Conservation (phyloP, 2,329 filamentous ascomycete species). For the Mollisia scopiformis region DNA sequence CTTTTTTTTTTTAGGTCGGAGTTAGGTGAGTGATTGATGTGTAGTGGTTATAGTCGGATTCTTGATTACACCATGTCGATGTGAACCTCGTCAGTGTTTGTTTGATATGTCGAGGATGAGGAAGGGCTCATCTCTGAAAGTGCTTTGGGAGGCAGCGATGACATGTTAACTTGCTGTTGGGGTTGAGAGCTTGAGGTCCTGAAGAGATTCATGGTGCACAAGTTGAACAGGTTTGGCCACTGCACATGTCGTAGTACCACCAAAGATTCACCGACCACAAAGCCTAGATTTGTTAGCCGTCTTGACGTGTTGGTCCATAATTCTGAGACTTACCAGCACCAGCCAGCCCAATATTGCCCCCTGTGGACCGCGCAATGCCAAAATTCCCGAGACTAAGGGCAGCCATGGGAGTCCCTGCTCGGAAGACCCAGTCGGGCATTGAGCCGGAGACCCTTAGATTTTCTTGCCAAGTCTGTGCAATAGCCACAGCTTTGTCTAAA, state of each 20-base stretch:
- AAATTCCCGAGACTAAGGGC: slow-evolving; percentile 29
- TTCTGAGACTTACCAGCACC: not conserved
- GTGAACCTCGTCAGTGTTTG: not conserved
- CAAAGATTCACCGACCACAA: not conserved
- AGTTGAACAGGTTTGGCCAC: no score
- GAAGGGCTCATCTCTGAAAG: not conserved
- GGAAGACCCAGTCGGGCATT: slow-evolving; percentile 26
- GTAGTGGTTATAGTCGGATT: not conserved
- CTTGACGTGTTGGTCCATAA: not conserved
- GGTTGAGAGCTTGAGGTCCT: not conserved
- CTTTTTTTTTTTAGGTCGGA: not conserved
- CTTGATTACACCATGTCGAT: not conserved
- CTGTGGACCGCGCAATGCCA: slow-evolving; percentile 6
- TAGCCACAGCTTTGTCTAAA: slow-evolving; percentile 27
- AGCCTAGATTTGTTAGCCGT: not conserved
- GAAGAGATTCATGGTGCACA: not conserved
- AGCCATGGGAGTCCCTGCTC: slow-evolving; percentile 17
- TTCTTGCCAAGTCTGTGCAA: slow-evolving; percentile 23
- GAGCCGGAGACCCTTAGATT: slow-evolving; percentile 12
- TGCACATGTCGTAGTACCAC: not conserved
- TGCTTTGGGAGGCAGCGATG: not conserved
- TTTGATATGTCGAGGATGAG: not conserved
- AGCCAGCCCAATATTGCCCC: not conserved
- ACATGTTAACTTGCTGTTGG: not conserved
- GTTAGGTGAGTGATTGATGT: not conserved